Conservation (phyloP, 345 rosid genomes). For the Salix arbutifolia region DNA sequence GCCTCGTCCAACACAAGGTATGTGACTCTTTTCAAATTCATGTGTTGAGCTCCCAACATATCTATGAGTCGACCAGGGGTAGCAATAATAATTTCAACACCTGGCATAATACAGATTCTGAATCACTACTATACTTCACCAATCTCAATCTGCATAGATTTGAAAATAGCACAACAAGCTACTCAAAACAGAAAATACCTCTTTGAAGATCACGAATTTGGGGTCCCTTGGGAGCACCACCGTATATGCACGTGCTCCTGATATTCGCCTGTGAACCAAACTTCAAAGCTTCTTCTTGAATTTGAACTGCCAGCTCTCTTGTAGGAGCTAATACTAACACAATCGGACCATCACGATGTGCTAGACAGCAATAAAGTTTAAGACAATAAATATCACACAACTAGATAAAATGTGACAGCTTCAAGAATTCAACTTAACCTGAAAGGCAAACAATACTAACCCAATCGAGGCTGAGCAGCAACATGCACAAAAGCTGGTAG, state of each 20-base stretch:
- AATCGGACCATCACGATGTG: slow-evolving; percentile 78
- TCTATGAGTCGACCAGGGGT: slow-evolving; percentile 97
- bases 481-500: slow-evolving; percentile 93
- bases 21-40: slow-evolving; percentile 80
- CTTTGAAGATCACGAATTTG: slow-evolving; percentile 90
- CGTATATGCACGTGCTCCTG: slow-evolving; percentile 87
- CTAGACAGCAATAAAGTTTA: slow-evolving; percentile 27
- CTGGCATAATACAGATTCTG: slow-evolving; percentile 33
- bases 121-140: not conserved
- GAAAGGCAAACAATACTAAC: slow-evolving; percentile 37
- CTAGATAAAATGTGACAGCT: not conserved
- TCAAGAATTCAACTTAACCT: not conserved
- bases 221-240: slow-evolving; percentile 98
- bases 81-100: slow-evolving; percentile 93
- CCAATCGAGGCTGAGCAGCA: slow-evolving; percentile 81
- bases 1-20: slow-evolving; percentile 97
- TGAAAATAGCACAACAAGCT: not conserved
- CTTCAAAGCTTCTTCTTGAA: slow-evolving; percentile 80
- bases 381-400: not conserved
- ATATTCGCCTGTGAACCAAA: slow-evolving; percentile 59
- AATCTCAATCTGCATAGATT: not conserved
- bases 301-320: slow-evolving; percentile 94
- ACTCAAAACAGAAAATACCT: slow-evolving; percentile 41
- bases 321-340: slow-evolving; percentile 90
- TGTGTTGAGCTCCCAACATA: slow-evolving; percentile 82